Base-by-base conservation (phyloP, 139 green algal species). In the Chlorella sorokiniana region DNA sequence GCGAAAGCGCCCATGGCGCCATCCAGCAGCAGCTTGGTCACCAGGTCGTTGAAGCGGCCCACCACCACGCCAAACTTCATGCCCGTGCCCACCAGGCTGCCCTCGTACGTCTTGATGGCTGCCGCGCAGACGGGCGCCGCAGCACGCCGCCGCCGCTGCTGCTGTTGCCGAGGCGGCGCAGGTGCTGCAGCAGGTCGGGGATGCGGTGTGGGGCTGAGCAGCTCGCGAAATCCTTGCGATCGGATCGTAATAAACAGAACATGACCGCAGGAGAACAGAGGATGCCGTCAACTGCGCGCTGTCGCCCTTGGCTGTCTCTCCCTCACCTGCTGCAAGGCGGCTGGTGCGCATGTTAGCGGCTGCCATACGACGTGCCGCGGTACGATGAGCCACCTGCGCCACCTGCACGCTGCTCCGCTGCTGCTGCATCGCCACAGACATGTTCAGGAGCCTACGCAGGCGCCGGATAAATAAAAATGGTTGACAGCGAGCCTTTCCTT, bases 21-120 rank as follows among this genome's bases (percentile, higher is more conserved):
- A 54, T 95, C 92, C 40, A 98, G 85, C 33, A 99, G 88, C 59
- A 88, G 83, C 82, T 95, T 95, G n/a, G 96, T 99, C 25, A 99
- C 91, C 0, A 99, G 84, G 76, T 95, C 93, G 88, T 99, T 99
- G 91, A 99, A 99, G 3, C 91, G 87, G 0, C 87, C 93, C 33
- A 98, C 93, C 10, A 99, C 95, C 5, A 98, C 80, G 25, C 79
- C 95, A 80, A 92, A 87, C 25, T 73, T 88, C 33, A 91, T 64
- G 45, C 80, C 81, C 25, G 23, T 81, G 31, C 85, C 88, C 6
- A 71, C 44, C 38, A 92, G 42, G 71, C 62, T 79, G 64, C 89
- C 89, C 35, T 69, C 78, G 29, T 62, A 83, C 20, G 37, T 37
- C 51, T 69, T 29, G 63, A 31, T 22, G 4, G 78, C 65, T 8